phyloP scores from a whole-genome alignment of 2,329 filamentous ascomycete genomes.

The Dryadomyces quercus-mongolicae region DNA sequence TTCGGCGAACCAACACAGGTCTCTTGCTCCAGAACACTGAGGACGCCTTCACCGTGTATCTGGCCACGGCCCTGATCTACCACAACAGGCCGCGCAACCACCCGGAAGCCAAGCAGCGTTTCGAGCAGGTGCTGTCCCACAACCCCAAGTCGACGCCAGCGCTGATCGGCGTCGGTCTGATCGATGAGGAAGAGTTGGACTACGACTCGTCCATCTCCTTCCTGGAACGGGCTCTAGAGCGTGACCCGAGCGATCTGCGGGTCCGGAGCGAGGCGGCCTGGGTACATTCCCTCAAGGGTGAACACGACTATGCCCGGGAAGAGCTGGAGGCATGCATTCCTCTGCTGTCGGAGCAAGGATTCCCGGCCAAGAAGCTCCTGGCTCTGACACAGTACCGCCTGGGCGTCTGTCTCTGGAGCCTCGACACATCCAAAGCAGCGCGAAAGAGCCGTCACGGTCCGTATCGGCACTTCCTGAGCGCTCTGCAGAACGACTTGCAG shows the following conservation, averaged over 20 bases:
- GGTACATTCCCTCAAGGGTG: slow-evolving; percentile 75
- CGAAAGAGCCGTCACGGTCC: slow-evolving; percentile 72
- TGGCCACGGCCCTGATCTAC: slow-evolving; percentile 81
- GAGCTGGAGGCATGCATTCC: slow-evolving; percentile 61
- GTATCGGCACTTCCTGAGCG: slow-evolving; percentile 71
- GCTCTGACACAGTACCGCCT: slow-evolving; percentile 80
- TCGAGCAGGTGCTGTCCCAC: slow-evolving; percentile 66
- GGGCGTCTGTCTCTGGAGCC: slow-evolving; percentile 76
- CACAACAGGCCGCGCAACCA: slow-evolving; percentile 87
- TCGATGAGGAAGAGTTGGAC: slow-evolving; percentile 88
- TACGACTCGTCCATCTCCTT: slow-evolving; percentile 74
- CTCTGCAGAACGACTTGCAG: slow-evolving; percentile 76
- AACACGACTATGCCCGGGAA: slow-evolving; percentile 53
- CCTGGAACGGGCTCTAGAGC: slow-evolving; percentile 59
- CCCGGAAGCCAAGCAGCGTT: slow-evolving; percentile 73
- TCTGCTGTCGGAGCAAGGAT: slow-evolving; percentile 46
- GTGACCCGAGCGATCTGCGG: slow-evolving; percentile 62
- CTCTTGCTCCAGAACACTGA: slow-evolving; percentile 55
- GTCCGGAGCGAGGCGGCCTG: slow-evolving; percentile 83
- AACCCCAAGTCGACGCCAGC: slow-evolving; percentile 69
- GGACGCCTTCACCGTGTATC: slow-evolving; percentile 62
- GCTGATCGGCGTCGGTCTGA: slow-evolving; percentile 79
- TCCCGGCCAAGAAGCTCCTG: slow-evolving; percentile 55
- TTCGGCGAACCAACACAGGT: slow-evolving; percentile 55
- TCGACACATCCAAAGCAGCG: slow-evolving; percentile 60